Evolutionary conservation across 495 filamentous ascomycete genomes (phyloP).

Genomic region (Hyaloscypha bicolor): DNA sequence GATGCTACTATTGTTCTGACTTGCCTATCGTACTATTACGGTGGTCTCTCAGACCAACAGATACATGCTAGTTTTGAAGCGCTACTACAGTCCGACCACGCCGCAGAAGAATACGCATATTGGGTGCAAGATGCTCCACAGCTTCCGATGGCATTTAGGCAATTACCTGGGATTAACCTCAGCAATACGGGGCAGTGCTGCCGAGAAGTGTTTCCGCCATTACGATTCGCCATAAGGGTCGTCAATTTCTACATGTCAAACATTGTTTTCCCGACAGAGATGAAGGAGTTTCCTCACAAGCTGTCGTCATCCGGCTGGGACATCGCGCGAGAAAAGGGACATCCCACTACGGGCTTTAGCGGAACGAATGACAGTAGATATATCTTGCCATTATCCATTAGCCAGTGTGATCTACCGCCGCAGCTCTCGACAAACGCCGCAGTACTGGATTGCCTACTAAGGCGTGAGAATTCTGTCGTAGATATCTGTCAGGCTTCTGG

Average conservation of each 20-base stretch:
- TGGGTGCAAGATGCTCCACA: conserved; percentile 49
- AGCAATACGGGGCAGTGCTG: conserved; percentile 45
- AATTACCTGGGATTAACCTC: conserved; percentile 63
- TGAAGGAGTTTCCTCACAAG: conserved; percentile 65
- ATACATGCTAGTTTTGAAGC: conserved; percentile 50
- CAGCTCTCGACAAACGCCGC: conserved; percentile 66
- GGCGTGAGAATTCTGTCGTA: conserved; percentile 52
- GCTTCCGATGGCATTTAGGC: conserved; percentile 43
- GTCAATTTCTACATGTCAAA: conserved; percentile 67
- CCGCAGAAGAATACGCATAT: conserved; percentile 51
- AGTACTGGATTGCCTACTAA: conserved; percentile 60
- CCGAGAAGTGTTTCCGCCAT: conserved; percentile 49
- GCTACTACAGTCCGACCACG: conserved; percentile 58
- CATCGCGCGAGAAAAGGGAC: conserved; percentile 48
- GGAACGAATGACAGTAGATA: conserved; percentile 69
- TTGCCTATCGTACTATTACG: conserved; percentile 69
- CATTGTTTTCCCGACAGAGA: conserved; percentile 70
- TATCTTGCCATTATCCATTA: conserved; percentile 57
- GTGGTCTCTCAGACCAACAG: conserved; percentile 57
- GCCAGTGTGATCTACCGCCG: conserved; percentile 53
- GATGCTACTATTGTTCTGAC: conserved; percentile 70
- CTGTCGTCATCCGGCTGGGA: conserved; percentile 72
- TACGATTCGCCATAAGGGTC: conserved; percentile 52
- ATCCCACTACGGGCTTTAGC: conserved; percentile 67
- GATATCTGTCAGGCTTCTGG: conserved; percentile 31